phyloP scores from a whole-genome alignment of 2,329 filamentous ascomycete species.

The Chaetothyriales sp. region DNA sequence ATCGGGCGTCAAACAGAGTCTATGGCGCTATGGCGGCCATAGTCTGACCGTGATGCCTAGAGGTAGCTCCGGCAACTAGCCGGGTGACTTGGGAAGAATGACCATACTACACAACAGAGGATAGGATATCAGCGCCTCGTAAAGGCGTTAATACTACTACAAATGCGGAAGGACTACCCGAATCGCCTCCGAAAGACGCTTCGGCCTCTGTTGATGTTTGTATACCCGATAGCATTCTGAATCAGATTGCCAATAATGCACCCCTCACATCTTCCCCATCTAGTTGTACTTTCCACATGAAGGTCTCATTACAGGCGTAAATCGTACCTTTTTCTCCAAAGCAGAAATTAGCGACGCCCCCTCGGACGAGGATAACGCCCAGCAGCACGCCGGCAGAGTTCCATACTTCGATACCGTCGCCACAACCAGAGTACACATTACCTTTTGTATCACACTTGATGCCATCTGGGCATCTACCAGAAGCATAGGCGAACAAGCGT shows the following conservation, averaged over 20 bases:
- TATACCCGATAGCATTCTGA: not conserved
- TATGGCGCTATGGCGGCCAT: no score
- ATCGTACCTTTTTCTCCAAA: conserved; percentile 23
- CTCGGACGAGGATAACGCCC: conserved; percentile 42
- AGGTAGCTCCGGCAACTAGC: no score
- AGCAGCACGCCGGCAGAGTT: conserved; percentile 36
- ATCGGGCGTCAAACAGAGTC: no score
- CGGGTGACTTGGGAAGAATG: no score
- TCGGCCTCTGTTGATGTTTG: not conserved
- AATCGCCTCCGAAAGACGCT: not conserved
- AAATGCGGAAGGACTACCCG: not conserved
- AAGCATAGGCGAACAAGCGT: conserved; percentile 40
- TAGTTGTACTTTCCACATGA: conserved; percentile 16
- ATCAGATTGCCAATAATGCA: not conserved
- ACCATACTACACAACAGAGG: no score
- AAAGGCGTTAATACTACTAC: no score
- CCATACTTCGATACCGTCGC: conserved; percentile 44
- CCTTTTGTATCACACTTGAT: conserved; percentile 39
- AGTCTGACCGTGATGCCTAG: no score
- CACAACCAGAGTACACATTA: conserved; percentile 43
- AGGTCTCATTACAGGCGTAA: conserved; percentile 4
- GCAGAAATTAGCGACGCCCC: conserved; percentile 36
- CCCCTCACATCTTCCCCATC: not conserved
- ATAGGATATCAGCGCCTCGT: no score
- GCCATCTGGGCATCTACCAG: conserved; percentile 32